Percentiles rank a stretch among this genome's conserved stretches.
Conservation (phyloP, 371 early-diverging fungal genomes). For the Mortierella sp. region DNA sequence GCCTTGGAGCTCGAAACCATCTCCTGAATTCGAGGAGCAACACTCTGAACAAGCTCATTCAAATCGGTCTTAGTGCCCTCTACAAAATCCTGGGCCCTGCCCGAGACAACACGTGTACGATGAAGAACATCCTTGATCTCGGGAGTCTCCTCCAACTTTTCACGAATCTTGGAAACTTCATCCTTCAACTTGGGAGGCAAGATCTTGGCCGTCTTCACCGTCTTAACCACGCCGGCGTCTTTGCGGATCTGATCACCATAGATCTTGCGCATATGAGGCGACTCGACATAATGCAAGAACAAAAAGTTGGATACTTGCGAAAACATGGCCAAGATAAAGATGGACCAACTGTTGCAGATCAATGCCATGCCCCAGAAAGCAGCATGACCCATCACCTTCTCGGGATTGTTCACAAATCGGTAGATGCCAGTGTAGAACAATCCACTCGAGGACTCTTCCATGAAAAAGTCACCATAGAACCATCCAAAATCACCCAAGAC, state of each 20-base stretch:
- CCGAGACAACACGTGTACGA: conserved; percentile 67
- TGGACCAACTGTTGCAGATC: conserved; percentile 78
- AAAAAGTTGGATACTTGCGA: conserved; percentile 82
- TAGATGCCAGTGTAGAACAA: conserved; percentile 81
- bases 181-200: conserved; percentile 55
- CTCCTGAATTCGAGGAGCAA: conserved; percentile 64
- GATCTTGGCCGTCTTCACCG: conserved; percentile 55
- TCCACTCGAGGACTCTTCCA: conserved; percentile 71
- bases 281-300: conserved; percentile 86
- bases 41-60: conserved; percentile 62
- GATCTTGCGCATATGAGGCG: conserved; percentile 72
- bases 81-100: conserved; percentile 66
- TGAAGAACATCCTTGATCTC: conserved; percentile 64
- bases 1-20: conserved; percentile 66
- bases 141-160: conserved; percentile 36
- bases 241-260: conserved; percentile 84
- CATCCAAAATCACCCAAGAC: conserved; percentile 93
- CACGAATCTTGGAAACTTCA: conserved; percentile 51
- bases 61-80: conserved; percentile 67
- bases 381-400: conserved; percentile 89
- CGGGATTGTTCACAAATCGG: conserved; percentile 89
- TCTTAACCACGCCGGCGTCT: conserved; percentile 80
- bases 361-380: conserved; percentile 91
- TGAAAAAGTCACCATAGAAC: conserved; percentile 91
- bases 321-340: conserved; percentile 83